phyloP scores from a whole-genome alignment of 148 eudicot species.

The Chenopodium suecicum region DNA sequence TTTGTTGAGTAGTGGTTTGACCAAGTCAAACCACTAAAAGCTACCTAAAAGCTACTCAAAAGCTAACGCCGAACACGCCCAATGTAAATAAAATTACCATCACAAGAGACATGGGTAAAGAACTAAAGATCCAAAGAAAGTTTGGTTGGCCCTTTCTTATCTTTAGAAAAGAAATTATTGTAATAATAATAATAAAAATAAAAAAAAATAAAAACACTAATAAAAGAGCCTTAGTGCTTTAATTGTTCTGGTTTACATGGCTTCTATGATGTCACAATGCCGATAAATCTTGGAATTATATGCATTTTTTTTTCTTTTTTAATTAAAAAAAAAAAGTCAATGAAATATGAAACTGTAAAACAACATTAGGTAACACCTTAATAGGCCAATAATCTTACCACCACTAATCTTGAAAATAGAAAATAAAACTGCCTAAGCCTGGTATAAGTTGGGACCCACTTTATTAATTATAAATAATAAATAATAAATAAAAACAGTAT shows the following conservation, averaged over 20 bases:
- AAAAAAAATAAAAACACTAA: no score
- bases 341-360: constrained; percentile 7
- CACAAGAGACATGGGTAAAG: neutral
- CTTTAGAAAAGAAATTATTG: neutral
- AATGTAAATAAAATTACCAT: neutral
- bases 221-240: neutral
- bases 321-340: neutral
- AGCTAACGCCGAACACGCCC: no score
- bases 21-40: no score
- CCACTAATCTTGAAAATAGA: neutral
- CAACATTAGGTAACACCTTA: neutral
- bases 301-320: neutral
- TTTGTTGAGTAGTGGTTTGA: no score
- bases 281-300: neutral
- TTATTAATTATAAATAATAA: neutral
- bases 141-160: neutral
- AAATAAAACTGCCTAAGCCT: neutral
- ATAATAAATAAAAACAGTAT: neutral
- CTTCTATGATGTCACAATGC: neutral
- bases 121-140: neutral
- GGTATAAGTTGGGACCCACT: neutral
- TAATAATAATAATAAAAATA: no score
- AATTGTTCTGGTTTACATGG: neutral
- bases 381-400: constrained; percentile 1
- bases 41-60: no score